Evolutionary conservation across 208 protist species (phyloP), one percentile per base, ranked within the genome.

Genomic region (Acanthamoeba castellanii): DNA sequence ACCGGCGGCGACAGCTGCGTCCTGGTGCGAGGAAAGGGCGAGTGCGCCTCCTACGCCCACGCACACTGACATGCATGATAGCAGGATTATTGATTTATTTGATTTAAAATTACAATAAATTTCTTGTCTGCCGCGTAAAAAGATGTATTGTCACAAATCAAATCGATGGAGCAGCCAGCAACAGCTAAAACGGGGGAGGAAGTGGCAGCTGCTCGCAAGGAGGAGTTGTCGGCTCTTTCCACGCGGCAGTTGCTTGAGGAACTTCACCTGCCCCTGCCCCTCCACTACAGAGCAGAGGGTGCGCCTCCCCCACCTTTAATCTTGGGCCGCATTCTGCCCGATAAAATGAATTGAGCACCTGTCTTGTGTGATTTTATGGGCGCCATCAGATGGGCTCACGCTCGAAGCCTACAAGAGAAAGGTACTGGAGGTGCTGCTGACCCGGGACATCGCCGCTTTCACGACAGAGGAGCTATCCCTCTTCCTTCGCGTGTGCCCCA

Each of bases 11-110:
- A 92, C 37, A 92, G 42, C n/a, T 92, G 87, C 30, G 87, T 92
- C 16, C 16, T 92, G 3, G 22, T 5, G 18, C 57, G 87, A n/a
- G 34, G n/a, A 27, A 42, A 92, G 61, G 87, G 66, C 61, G 59
- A 92, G 87, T 92, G 87, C 68, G 87, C 61, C 42, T 92, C 87
- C 59, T 92, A 92, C 66, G 87, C 87, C 6, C 87, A 92, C 59
- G 30, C 59, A 1, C 22, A 70, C 25, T 74, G 16, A 74, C 18
- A 11, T 11, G 7, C 47, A 4, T 52, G 47, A 52, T 4, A 11
- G 7, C 47, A 52, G 4, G 11, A 14, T 14, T 52, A 14, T 14
- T 52, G 4, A 52, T 52, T 52, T 52, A 52, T 52, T 52, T 52
- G 11, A 4, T 52, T 4, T 14, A 52, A 52, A 52, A 52, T 14